Conservation (phyloP, 441 rosid genomes). For the Populus trichocarpa region DNA sequence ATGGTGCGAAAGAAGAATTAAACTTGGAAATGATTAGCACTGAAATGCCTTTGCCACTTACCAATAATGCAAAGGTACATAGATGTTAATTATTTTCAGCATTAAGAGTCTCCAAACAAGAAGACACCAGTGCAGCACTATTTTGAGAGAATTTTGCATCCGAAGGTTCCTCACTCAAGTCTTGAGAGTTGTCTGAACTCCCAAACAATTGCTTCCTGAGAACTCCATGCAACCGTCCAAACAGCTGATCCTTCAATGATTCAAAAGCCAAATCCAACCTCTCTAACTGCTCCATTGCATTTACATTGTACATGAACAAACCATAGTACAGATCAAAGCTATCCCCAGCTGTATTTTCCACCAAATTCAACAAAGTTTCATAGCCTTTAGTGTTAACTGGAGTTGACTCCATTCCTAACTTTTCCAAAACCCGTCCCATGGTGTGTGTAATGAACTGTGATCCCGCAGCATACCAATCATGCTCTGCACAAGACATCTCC, state of each 20-base stretch:
- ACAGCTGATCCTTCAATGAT: slow-evolving; percentile 57
- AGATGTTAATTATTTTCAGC: slow-evolving; percentile 6
- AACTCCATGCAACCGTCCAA: slow-evolving; percentile 46
- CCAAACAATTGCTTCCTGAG: slow-evolving; percentile 40
- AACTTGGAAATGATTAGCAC: slow-evolving; percentile 1
- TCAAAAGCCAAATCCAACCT: slow-evolving; percentile 54
- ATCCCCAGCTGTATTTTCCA: slow-evolving; percentile 60
- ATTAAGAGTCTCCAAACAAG: slow-evolving; percentile 18
- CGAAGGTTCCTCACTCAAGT: slow-evolving; percentile 19
- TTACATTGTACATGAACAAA: slow-evolving; percentile 53
- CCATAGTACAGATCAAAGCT: slow-evolving; percentile 70
- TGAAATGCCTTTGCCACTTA: slow-evolving; percentile 8
- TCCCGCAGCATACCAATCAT: slow-evolving; percentile 64
- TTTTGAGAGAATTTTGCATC: slow-evolving; percentile 11
- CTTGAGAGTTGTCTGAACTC: slow-evolving; percentile 20
- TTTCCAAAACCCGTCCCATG: slow-evolving; percentile 57
- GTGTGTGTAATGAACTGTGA: slow-evolving; percentile 78
- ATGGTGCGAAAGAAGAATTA: neutral
- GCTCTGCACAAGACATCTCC: slow-evolving; percentile 71
- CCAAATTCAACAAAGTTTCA: slow-evolving; percentile 56
- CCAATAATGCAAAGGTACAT: neutral
- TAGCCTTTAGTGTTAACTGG: slow-evolving; percentile 57
- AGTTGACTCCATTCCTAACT: slow-evolving; percentile 44
- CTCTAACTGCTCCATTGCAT: slow-evolving; percentile 71
- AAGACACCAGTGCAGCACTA: slow-evolving; percentile 13